phyloP scores from a whole-genome alignment of 176 grass and related monocot species.

The Musa troglodytarum region DNA sequence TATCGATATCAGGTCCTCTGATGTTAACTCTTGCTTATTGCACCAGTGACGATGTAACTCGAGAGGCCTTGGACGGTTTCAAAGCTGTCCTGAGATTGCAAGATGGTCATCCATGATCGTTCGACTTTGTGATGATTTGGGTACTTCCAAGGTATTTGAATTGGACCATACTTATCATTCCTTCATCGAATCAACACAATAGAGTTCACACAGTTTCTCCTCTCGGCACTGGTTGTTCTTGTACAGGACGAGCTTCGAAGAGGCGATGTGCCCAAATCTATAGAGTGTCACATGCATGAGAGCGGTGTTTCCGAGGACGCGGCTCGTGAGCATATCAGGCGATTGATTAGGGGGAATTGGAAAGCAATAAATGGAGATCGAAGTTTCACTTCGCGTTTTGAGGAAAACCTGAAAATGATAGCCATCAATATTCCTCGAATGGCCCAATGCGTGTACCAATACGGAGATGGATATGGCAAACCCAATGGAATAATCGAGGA shows the following conservation, averaged over 20 bases:
- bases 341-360: slow-evolving; percentile 9
- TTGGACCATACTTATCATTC: neutral
- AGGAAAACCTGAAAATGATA: neutral
- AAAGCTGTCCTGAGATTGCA: slow-evolving; percentile 1
- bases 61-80: slow-evolving; percentile 1
- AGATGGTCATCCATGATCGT: neutral
- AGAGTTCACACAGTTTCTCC: too few relatives aligned
- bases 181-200: too few relatives aligned
- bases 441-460: neutral
- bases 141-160: neutral
- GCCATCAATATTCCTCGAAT: neutral
- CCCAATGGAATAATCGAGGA: neutral
- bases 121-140: slow-evolving; percentile 17
- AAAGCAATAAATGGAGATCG: neutral
- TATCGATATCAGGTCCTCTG: slow-evolving; percentile 31
- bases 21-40: slow-evolving; percentile 17
- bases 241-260: neutral
- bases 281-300: slow-evolving; percentile 17
- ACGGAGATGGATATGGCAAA: slow-evolving; percentile 13
- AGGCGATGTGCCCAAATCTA: slow-evolving; percentile 24
- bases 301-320: neutral
- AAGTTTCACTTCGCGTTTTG: slow-evolving; percentile 5
- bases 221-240: too few relatives aligned
- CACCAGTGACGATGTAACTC: slow-evolving; percentile 7
- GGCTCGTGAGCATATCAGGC: slow-evolving; percentile 10